Evolutionary conservation across 805 yeast genomes (phyloP), one percentile per base, ranked within the genome.

Genomic region (Starmerella tilneyi): DNA sequence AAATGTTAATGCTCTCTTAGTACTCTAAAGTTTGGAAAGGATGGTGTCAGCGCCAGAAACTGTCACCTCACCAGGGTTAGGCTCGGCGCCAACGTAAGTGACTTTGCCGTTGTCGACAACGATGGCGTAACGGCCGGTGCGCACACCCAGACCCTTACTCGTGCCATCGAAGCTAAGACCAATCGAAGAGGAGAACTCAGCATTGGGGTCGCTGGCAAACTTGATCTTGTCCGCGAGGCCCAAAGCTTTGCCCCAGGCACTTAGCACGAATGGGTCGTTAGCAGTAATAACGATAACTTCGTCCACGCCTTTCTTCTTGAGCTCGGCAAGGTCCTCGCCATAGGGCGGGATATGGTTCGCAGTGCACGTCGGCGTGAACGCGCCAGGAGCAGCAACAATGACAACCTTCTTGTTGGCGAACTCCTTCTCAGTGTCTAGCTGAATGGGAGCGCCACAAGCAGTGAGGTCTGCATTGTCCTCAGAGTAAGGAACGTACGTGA

Each of bases 361-460:
- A 40, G 82, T 71, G 64, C 92, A 82, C 7, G 89, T 76, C 46
- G 89, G 94, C 22, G 94, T 82, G 71, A 82, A 84, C 9, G 94
- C 92, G 51, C 88, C 94, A 50, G 94, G 92, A 27, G 83, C 86
- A 48, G 81, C 72, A 26, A 84, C 84, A 55, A 83, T 67, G 34
- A 82, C 76, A 26, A 79, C 75, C 56, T 71, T 76, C 68, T 76
- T 75, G 56, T 54, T 59, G 17, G 58, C 48, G 26, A 66, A 53
- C 53, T 62, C 63, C 57, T 60, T 59, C 58, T 59, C 63, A 27
- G 63, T 53, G 52, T 61, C 59, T 31, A 59, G 58, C 29, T 58
- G 53, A 33, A 52, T 56, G 26, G 72, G 72, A 41, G 63, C 55
- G 22, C 72, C 72, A 46, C 72, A 67, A 5, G 67, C 62, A 19